These are phyloP conservation scores for Cystobasidium onofrii DNA, from an alignment of 768 basidiomycete species.

Conservation along the genomic window DNA sequence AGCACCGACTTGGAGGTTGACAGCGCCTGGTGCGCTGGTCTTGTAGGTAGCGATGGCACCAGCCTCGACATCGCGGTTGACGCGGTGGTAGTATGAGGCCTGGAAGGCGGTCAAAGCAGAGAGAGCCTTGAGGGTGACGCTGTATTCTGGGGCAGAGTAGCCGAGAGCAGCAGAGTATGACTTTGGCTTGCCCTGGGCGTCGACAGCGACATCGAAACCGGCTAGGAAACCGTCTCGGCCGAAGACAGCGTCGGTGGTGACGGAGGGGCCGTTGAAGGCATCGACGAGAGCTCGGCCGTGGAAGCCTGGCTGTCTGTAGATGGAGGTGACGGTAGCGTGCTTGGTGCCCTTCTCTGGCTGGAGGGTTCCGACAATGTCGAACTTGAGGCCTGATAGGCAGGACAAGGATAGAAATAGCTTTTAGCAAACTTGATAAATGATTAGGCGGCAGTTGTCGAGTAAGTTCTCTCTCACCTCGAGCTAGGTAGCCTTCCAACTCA, in stretches of 20 bases:
- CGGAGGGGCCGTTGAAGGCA: conserved; percentile 93
- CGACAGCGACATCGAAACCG: conserved; percentile 93
- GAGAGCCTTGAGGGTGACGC: conserved; percentile 85
- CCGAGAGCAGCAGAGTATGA: conserved; percentile 86
- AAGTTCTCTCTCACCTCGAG: conserved; percentile 66
- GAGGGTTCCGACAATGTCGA: conserved; percentile 76
- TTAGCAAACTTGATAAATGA: no score
- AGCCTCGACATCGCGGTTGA: conserved; percentile 80
- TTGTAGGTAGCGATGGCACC: conserved; percentile 58
- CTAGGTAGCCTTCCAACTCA: conserved; percentile 94
- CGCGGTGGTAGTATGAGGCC: conserved; percentile 97
- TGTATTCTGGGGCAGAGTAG: conserved; percentile 92
- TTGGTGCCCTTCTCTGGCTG: conserved; percentile 78
- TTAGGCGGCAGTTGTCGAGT: no score
- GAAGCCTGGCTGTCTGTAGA: conserved; percentile 92
- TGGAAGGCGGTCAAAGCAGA: conserved; percentile 88
- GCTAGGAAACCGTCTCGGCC: conserved; percentile 88
- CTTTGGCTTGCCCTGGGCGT: conserved; percentile 84
- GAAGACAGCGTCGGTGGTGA: conserved; percentile 89
- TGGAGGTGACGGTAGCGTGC: conserved; percentile 68
- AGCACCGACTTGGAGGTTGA: conserved; percentile 58
- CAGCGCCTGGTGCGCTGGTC: not conserved
- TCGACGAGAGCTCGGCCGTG: conserved; percentile 86
- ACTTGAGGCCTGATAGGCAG: conserved; percentile 79
- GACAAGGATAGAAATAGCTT: not conserved